These are phyloP conservation scores for Teratosphaeria destructans DNA, from an alignment of 2,329 filamentous ascomycete species.

Conservation along the genomic window DNA sequence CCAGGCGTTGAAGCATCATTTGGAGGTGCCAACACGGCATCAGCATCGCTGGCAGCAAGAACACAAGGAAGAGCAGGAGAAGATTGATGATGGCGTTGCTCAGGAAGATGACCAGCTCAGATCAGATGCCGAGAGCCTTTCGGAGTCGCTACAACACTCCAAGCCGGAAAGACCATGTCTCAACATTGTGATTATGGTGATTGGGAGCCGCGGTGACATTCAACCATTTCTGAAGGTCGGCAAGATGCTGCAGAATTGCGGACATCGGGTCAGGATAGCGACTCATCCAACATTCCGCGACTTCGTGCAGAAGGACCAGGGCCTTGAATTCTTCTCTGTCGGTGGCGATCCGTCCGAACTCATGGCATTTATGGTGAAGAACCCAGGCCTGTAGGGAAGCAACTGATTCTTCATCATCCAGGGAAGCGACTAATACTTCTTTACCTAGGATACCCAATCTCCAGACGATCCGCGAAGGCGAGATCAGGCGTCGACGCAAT, in stretches of 20 bases:
- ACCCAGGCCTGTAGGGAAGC: constrained; percentile 43
- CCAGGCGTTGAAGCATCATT: constrained; percentile 48
- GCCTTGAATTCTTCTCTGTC: constrained; percentile 69
- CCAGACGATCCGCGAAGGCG: constrained; percentile 61
- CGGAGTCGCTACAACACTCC: constrained; percentile 14
- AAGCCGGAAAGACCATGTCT: constrained; percentile 38
- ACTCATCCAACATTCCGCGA: constrained; percentile 69
- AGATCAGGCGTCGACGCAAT: constrained; percentile 55
- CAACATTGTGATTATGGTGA: constrained; percentile 77
- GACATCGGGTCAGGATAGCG: constrained; percentile 66
- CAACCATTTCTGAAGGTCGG: constrained; percentile 72
- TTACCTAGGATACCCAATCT: constrained; percentile 51
- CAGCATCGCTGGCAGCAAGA: background rate
- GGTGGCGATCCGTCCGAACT: constrained; percentile 70
- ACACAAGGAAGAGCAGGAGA: background rate
- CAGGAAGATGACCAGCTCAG: constrained; percentile 1
- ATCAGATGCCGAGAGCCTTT: constrained; percentile 14
- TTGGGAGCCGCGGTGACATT: constrained; percentile 68
- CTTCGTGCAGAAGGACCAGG: constrained; percentile 61
- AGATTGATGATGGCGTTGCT: background rate
- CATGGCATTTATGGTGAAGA: constrained; percentile 86
- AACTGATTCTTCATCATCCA: too few relatives aligned
- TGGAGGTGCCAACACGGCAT: constrained; percentile 27
- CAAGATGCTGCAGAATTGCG: constrained; percentile 58
- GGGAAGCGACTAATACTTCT: too few relatives aligned